Evolutionary conservation across 2,329 filamentous ascomycete species (phyloP).

Genomic region (Colletotrichum sidae): DNA sequence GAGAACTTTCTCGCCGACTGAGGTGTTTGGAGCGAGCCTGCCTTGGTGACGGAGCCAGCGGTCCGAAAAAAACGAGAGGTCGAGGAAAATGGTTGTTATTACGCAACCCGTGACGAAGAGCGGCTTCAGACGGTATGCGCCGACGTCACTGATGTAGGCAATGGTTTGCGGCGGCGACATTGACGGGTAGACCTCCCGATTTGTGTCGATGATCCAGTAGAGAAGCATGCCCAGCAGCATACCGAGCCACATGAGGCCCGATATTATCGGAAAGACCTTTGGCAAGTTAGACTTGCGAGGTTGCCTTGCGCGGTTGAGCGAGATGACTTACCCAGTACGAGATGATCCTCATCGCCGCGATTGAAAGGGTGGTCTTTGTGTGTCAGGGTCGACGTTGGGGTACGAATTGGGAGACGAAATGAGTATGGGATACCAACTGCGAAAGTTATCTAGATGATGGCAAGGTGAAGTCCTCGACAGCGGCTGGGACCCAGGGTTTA

Average conservation of each 20-base stretch:
- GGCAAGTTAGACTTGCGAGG: constrained; percentile 6
- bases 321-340: constrained; percentile 51
- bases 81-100: constrained; percentile 82
- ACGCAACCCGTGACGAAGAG: constrained; percentile 80
- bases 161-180: constrained; percentile 71
- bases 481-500: constrained; percentile 7
- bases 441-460: background rate
- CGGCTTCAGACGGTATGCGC: constrained; percentile 73
- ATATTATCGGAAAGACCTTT: constrained; percentile 76
- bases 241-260: constrained; percentile 72
- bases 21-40: constrained; percentile 80
- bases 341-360: constrained; percentile 37
- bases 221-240: constrained; percentile 78
- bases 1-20: constrained; percentile 71
- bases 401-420: too few species aligned
- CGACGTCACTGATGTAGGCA: constrained; percentile 79
- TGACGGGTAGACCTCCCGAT: constrained; percentile 68
- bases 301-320: background rate
- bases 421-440: too few species aligned
- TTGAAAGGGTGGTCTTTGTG: background rate
- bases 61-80: constrained; percentile 83
- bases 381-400: too few species aligned
- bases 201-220: constrained; percentile 71
- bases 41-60: constrained; percentile 87
- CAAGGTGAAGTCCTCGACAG: background rate